These are phyloP conservation scores for Austropuccinia psidii DNA, from an alignment of 1,284 basidiomycete genomes.

Conservation along the genomic window DNA sequence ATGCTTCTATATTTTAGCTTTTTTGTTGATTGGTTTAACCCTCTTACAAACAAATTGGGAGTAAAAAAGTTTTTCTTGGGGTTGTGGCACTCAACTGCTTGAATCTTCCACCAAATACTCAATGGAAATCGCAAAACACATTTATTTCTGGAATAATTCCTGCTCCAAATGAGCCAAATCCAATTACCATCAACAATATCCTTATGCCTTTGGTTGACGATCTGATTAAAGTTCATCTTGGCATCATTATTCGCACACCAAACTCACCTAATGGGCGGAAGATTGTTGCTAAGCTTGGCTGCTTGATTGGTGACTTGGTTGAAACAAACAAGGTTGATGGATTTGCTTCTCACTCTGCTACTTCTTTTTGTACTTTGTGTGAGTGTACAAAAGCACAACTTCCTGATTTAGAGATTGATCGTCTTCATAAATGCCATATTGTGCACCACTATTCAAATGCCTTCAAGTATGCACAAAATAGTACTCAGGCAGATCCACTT, in stretches of 20 bases:
- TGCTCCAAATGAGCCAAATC: not conserved
- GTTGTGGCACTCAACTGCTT: slow-evolving; percentile 1
- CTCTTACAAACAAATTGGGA: not conserved
- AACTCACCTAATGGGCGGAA: not conserved
- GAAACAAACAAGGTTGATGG: slow-evolving; percentile 3
- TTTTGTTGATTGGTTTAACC: slow-evolving; percentile 17
- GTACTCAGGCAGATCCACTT: too few relatives aligned
- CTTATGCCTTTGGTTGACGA: not conserved
- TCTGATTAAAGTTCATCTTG: not conserved
- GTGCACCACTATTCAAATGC: too few relatives aligned
- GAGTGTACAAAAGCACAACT: not conserved
- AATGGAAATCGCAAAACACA: not conserved
- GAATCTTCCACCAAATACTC: not conserved
- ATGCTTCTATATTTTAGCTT: too few relatives aligned
- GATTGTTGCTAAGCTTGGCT: not conserved
- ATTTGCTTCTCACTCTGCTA: slow-evolving; percentile 2
- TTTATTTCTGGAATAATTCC: slow-evolving; percentile 9
- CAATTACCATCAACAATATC: not conserved
- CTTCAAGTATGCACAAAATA: too few relatives aligned
- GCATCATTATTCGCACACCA: not conserved
- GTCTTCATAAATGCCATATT: too few relatives aligned
- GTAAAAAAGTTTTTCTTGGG: not conserved
- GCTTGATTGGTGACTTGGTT: not conserved
- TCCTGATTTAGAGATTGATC: too few relatives aligned
- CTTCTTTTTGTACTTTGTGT: not conserved